Percentiles rank a stretch among this genome's conserved stretches.
Conservation (phyloP, 1,284 basidiomycete genomes). For the Ceratobasidium sp. region DNA sequence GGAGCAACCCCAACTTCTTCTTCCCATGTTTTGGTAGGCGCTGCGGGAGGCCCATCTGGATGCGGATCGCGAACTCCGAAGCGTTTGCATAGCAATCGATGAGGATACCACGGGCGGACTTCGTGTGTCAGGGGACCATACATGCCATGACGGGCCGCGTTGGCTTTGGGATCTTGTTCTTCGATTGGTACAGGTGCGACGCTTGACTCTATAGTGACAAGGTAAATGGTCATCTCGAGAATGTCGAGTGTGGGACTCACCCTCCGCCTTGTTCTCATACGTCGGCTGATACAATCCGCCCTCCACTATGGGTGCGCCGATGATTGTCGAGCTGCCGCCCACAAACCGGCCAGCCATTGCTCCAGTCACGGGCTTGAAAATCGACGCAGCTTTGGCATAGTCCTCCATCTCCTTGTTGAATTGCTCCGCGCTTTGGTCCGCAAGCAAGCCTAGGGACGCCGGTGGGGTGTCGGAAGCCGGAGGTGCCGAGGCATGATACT, state of each 20-base stretch:
- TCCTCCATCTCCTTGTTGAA: constrained; percentile 85
- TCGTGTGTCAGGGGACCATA: constrained; percentile 86
- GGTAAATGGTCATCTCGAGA: neutral
- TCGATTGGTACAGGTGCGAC: constrained; percentile 22
- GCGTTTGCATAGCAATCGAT: constrained; percentile 86
- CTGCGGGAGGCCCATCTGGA: constrained; percentile 52
- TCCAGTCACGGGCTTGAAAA: constrained; percentile 91
- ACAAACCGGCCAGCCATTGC: constrained; percentile 95
- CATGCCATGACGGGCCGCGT: constrained; percentile 85
- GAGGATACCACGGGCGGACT: constrained; percentile 76
- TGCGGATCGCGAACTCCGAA: constrained; percentile 90
- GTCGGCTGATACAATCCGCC: constrained; percentile 78
- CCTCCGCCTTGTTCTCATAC: constrained; percentile 51
- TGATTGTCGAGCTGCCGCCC: constrained; percentile 65
- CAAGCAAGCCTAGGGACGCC: constrained; percentile 57
- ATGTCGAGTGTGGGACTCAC: constrained; percentile 16
- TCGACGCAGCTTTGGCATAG: constrained; percentile 83
- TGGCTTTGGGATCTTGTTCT: constrained; percentile 62
- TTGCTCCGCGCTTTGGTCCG: constrained; percentile 66
- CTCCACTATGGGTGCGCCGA: constrained; percentile 65
- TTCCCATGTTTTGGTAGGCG: constrained; percentile 42
- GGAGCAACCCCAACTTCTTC: constrained; percentile 19
- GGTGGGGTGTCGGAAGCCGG: constrained; percentile 51
- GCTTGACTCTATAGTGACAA: neutral
- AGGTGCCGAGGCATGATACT: constrained; percentile 66